Base-by-base conservation (phyloP, 805 yeast genomes). In the Saccharomycodes ludwigii region DNA sequence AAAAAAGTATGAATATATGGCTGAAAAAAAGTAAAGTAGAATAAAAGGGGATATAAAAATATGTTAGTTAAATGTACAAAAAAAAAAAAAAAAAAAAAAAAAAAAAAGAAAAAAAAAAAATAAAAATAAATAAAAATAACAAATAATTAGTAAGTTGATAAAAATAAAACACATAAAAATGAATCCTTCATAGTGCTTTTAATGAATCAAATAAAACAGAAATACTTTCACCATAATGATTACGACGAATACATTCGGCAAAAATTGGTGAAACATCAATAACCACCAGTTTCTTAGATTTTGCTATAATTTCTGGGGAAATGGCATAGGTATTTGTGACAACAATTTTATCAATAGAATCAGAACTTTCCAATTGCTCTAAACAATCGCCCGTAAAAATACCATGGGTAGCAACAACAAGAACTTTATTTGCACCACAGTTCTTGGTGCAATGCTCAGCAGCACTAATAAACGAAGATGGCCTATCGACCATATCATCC, bases 241-340 rank as follows among this genome's bases (percentile, higher is more conserved):
- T 95, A 64, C 99, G 80, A 63, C 99, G 77, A 39, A 91, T 88
- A 59, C 97, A 91, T 64, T 91, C 99, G 21, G 97, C 97, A 51
- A 91, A 81, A 33, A 91, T 85, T 13, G 94, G 80, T 39, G 95
- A 80, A 30, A 91, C 93, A 50, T 91, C 98, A 47, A 91, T 85
- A 30, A 84, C 79, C 11, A 74, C 75, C 46, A 91, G 66, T 57
- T 91, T 91, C 37, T 71, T 62, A 40, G 76, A 66, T 30, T 63
- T 66, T 32, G 63, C 65, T 20, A 69, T 58, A 43, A 70, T 65
- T 37, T 72, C 78, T 41, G 68, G 68, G 13, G 77, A 62, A 31
- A 88, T 81, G 36, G 99, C 98, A 49, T 84, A 91, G 3, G 98
- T 86, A 61, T 91, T 91, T 17, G 99, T 91, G 37, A 85, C 96